These are phyloP conservation scores for Candida ulmi DNA, from an alignment of 805 yeast species.

Conservation along the genomic window DNA sequence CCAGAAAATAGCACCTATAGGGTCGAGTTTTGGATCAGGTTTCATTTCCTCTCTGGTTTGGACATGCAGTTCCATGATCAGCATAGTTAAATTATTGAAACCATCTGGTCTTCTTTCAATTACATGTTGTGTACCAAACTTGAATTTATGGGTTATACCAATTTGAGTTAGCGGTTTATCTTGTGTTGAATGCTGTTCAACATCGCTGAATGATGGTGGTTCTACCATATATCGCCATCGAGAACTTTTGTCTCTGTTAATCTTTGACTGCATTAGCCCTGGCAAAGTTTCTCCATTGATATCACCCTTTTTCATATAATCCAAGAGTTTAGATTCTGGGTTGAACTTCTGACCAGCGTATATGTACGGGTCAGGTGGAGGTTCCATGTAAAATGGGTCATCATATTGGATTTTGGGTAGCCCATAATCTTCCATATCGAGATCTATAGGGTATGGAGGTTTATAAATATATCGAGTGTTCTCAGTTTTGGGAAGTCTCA, in stretches of 20 bases:
- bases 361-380: constrained; percentile 45
- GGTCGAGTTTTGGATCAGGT: constrained; percentile 67
- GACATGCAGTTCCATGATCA: constrained; percentile 65
- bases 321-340: constrained; percentile 35
- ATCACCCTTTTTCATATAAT: constrained; percentile 25
- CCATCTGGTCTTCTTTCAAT: constrained; percentile 32
- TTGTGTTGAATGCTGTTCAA: constrained; percentile 16
- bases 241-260: constrained; percentile 1
- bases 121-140: constrained; percentile 30
- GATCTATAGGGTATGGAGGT: constrained; percentile 8
- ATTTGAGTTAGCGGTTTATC: constrained; percentile 41
- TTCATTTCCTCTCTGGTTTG: constrained; percentile 39
- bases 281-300: constrained; percentile 16
- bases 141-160: constrained; percentile 36
- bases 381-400: constrained; percentile 59
- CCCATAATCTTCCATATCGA: constrained; percentile 42
- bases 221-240: constrained; percentile 40
- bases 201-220: constrained; percentile 44
- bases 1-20: constrained; percentile 60
- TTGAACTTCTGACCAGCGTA: constrained; percentile 64
- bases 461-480: constrained; percentile 5
- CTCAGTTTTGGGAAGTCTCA: background rate
- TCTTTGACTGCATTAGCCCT: background rate
- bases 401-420: constrained; percentile 46
- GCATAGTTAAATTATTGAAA: constrained; percentile 45